Evolutionary conservation across 768 basidiomycete genomes (phyloP), one percentile per base, ranked within the genome.

Genomic region (Termitomyces sp.): DNA sequence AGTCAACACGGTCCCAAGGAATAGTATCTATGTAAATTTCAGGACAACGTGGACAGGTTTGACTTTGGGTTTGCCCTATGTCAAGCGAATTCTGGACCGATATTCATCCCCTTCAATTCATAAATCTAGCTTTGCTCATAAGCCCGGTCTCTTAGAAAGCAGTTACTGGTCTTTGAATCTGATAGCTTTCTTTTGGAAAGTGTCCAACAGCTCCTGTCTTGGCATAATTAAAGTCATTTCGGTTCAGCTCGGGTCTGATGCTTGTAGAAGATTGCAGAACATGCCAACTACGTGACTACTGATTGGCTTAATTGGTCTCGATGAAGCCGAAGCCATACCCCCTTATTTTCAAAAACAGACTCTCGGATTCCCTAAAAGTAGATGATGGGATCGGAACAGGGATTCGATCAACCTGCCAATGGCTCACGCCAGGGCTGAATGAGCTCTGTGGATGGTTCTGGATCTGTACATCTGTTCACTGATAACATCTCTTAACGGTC

Each of bases 401-500:
- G 9, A 15, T 15, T 37, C 3, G 7, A 30, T 50, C 15, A 30
- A 16, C 18, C 18, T 3, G n/a, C 1, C 16, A 45, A 4, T 48
- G 30, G 31, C 47, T 48, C 48, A 20, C 4, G 31, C 1, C 11
- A n/a, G 18, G 18, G 18, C n/a, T n/a, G 3, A 41, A 61, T 47
- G 46, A 51, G 52, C 18, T 48, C 24, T 62, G 61, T 62, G 61
- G 22, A 41, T 51, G 36, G 22, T 20, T 58, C 41, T 20, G 41
- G n/a, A 16, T 31, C 16, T 4, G 41, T 18, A 27, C 27, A 36
- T 53, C 22, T 36, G 31, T 53, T 24, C 27, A 34, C 53, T 55
- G 51, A 52, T 27, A 6, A 24, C 31, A 51, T 41, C 51, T 59
- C 52, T 54, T 54, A 49, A 51, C 55, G 37, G 27, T 41, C 37